Base-by-base conservation (phyloP, 2,329 filamentous ascomycete species). In the Penicillium sp. region DNA sequence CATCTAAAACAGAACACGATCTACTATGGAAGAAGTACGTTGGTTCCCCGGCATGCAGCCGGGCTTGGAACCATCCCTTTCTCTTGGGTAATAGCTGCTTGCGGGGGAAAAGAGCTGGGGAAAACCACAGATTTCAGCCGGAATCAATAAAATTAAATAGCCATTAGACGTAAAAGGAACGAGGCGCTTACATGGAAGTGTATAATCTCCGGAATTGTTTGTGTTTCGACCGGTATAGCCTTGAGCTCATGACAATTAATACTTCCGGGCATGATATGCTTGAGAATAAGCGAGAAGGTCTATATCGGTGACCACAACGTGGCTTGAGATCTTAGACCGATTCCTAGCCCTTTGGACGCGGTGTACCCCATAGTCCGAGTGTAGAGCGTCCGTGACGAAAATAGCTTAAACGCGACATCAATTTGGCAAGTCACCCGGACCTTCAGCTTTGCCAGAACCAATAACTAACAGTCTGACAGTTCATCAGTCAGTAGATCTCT, bases 1-100 rank as follows among this genome's bases (percentile, higher is more conserved):
- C 63, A 59, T 29, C 55, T 53, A 55, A 66, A 50, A 48, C 43
- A 35, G 51, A 56, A 49, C 6, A 47, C 50, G 52, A 61, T 62
- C 52, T 52, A 67, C 65, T 31, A 53, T 37, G 69, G 68, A 68
- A 69, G 54, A 61, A 57, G 59, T 48, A 54, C 17, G 37, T 40
- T 60, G 52, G 62, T 71, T 69, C 70, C 67, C 69, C 68, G 69
- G 68, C 66, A 72, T 71, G 68, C 60, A 54, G 60, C 49, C 58
- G 50, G 57, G 49, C 62, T 65, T 62, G 61, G 62, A 67, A 58
- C 57, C 47, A 62, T 60, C 66, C 65, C 66, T 68, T 67, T 57
- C 64, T 65, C 59, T 60, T 59, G 65, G 62, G 58, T 66, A 69
- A 62, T 66, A 53, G 58, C 63, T 62, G 60, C 55, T 58, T 49